phyloP scores from a whole-genome alignment of 768 basidiomycete genomes.

The Leccinum disarticulatum region DNA sequence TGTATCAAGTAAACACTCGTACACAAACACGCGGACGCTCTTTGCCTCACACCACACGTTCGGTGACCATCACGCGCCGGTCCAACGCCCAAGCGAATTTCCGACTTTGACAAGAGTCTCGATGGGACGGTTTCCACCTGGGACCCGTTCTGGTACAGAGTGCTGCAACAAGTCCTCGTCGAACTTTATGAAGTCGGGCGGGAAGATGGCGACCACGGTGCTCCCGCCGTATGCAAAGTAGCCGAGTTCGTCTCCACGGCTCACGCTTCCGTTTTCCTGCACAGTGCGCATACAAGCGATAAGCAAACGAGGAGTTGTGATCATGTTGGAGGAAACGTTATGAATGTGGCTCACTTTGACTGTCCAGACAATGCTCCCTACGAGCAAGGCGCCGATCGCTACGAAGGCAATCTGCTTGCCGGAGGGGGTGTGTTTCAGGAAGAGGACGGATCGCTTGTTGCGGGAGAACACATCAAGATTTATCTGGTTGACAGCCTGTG shows the following conservation, averaged over 20 bases:
- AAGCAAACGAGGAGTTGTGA: background rate
- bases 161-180: slow-evolving; percentile 61
- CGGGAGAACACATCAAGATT: slow-evolving; percentile 65
- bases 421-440: slow-evolving; percentile 46
- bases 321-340: background rate
- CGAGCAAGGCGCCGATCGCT: slow-evolving; percentile 79
- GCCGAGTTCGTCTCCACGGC: slow-evolving; percentile 67
- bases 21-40: background rate
- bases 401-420: slow-evolving; percentile 61
- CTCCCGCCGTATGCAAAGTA: slow-evolving; percentile 79
- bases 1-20: background rate
- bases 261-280: slow-evolving; percentile 47
- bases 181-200: slow-evolving; percentile 50
- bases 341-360: slow-evolving; percentile 20
- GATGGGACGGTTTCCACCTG: slow-evolving; percentile 34
- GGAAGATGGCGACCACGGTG: slow-evolving; percentile 63
- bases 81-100: slow-evolving; percentile 29
- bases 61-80: slow-evolving; percentile 8
- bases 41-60: background rate
- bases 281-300: background rate
- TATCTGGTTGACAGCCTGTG: slow-evolving; percentile 70
- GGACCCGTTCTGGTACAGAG: slow-evolving; percentile 35
- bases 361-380: slow-evolving; percentile 73
- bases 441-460: slow-evolving; percentile 58
- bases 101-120: slow-evolving; percentile 65